Evolutionary conservation across 805 yeast genomes (phyloP), one percentile per base, ranked within the genome.

Genomic region (Ogataea trehaloabstinens): DNA sequence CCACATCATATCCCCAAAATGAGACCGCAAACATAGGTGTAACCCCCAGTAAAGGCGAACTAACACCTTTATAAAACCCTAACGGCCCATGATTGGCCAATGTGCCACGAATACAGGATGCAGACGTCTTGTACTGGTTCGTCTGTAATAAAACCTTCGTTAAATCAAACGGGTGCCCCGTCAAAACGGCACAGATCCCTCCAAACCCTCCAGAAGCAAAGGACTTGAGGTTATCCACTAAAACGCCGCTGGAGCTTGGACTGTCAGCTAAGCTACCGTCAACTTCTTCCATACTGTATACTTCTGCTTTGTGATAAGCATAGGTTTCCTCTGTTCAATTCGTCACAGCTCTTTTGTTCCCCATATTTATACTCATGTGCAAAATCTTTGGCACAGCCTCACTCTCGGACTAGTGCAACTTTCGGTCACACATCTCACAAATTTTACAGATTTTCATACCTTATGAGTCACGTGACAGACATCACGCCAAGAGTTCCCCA

Each of bases 21-120:
- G 95, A 85, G 18, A 93, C 93, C 2, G 98, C 98, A 70, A 93
- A 93, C 86, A 91, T 93, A 20, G 99, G 99, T 0, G 98, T 93
- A 17, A 91, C 97, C 18, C 99, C 99, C n/a, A 86, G 59, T 37
- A 91, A 67, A 3, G 99, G 99, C 11, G 98, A 96, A 10, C 85
- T 71, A 22, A 93, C 97, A 42, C 99, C 99, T 56, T 95, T 72
- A 64, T 91, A 91, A 48, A 91, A 78, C 1, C 98, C 97, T 19
- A 70, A 48, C 3, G 79, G 76, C 0, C 96, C 95, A 45, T 84
- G 88, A 19, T 73, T 72, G n/a, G 74, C 74, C 25, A 91, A 46
- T 3, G 95, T 89, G 24, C 73, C 73, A 49, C 68, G 74, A 18
- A 88, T 71, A n/a, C 93, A 91, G 29, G 76, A 78, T 2, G 73